Evolutionary conservation across 345 rosid genomes (phyloP).

Genomic region (Linum lewisii): DNA sequence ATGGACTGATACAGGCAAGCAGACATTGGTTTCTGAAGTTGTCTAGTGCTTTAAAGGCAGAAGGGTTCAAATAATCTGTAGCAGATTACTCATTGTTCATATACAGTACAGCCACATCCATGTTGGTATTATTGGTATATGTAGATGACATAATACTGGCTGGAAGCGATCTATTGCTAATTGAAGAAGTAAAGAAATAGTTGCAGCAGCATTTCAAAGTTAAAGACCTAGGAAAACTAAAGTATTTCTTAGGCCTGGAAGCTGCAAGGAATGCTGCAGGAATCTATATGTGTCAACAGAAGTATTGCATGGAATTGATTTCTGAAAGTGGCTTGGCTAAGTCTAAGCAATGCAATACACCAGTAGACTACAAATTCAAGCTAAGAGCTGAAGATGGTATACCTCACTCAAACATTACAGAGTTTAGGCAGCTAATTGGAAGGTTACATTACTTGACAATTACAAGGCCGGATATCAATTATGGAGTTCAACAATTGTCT

Average conservation of each 20-base stretch:
- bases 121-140: not conserved
- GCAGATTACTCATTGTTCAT: slow-evolving; percentile 1
- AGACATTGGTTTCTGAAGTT: not conserved
- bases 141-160: not conserved
- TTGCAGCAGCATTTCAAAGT: not conserved
- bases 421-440: not conserved
- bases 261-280: not conserved
- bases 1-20: not conserved
- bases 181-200: not conserved
- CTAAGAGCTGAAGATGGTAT: not conserved
- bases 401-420: not conserved
- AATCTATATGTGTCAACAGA: not conserved
- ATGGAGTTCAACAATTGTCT: not conserved
- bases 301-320: slow-evolving; percentile 2
- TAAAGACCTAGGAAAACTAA: not conserved
- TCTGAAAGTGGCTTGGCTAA: not conserved
- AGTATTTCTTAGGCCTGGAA: not conserved
- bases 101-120: too few relatives aligned
- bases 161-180: not conserved
- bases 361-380: not conserved
- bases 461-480: not conserved
- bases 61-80: not conserved
- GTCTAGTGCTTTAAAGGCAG: not conserved
- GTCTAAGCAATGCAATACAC: not conserved
- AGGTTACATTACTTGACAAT: not conserved